These are phyloP conservation scores for Curvularia sp. DNA, from an alignment of 2,329 filamentous ascomycete species.

Conservation along the genomic window DNA sequence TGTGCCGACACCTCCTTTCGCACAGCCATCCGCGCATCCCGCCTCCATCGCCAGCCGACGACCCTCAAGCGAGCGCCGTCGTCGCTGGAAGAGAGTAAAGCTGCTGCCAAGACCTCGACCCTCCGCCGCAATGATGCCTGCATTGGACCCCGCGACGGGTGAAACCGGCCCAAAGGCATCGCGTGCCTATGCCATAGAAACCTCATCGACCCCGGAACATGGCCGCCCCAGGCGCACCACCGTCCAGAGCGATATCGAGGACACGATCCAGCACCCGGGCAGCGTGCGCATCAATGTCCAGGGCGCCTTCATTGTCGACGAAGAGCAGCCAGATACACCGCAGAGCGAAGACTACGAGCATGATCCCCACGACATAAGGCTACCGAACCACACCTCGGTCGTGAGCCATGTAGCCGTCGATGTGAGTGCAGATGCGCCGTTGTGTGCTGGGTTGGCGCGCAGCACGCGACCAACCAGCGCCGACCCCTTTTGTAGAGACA, in stretches of 20 bases:
- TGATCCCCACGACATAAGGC: constrained; percentile 90
- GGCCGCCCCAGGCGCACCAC: constrained; percentile 40
- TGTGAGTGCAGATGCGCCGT: constrained; percentile 62
- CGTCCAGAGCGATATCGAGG: constrained; percentile 53
- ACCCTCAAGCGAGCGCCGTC: constrained; percentile 36
- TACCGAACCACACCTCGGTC: constrained; percentile 92
- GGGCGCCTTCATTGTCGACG: constrained; percentile 94
- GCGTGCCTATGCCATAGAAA: constrained; percentile 29
- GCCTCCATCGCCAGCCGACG: constrained; percentile 24
- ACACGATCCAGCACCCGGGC: constrained; percentile 65
- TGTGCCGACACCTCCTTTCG: constrained; percentile 28
- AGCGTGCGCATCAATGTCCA: constrained; percentile 94
- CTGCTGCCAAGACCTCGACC: constrained; percentile 47
- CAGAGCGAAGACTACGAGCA: constrained; percentile 64
- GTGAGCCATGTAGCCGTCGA: constrained; percentile 98
- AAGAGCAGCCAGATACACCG: constrained; percentile 61
- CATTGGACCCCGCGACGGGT: constrained; percentile 42
- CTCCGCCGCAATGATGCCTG: constrained; percentile 41
- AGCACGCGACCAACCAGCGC: constrained; percentile 20
- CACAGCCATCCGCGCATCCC: constrained; percentile 29
- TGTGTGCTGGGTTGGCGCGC: constrained; percentile 21
- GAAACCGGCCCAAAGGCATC: constrained; percentile 36
- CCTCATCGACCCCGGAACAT: constrained; percentile 22
- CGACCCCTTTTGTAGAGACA: neutral
- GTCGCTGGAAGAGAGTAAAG: constrained; percentile 43